Evolutionary conservation across 208 protist species (phyloP).

Genomic region (Borovskyia barvae): DNA sequence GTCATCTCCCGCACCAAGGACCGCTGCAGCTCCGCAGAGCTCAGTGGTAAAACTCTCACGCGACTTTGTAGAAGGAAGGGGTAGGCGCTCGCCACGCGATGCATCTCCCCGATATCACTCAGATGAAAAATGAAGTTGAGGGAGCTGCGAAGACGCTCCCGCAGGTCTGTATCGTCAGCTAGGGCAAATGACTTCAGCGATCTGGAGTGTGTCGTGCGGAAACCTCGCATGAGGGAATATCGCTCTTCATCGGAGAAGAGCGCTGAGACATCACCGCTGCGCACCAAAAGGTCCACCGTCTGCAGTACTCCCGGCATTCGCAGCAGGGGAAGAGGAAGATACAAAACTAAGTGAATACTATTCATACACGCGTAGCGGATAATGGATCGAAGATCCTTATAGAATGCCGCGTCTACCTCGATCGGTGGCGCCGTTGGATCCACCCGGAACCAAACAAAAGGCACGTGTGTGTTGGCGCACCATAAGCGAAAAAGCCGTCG

Average conservation of each 20-base stretch:
- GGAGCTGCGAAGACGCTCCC: slow-evolving; percentile 48
- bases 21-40: slow-evolving; percentile 15
- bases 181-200: slow-evolving; percentile 32
- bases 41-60: slow-evolving; percentile 31
- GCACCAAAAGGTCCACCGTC: slow-evolving; percentile 54
- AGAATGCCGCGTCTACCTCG: slow-evolving; percentile 35
- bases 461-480: slow-evolving; percentile 39
- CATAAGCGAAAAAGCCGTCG: slow-evolving; percentile 57
- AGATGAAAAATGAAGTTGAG: slow-evolving; percentile 65
- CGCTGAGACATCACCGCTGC: slow-evolving; percentile 58
- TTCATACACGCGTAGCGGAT: slow-evolving; percentile 45
- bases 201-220: slow-evolving; percentile 11
- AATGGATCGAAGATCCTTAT: slow-evolving; percentile 46
- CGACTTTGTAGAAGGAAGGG: slow-evolving; percentile 31
- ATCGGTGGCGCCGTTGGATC: slow-evolving; percentile 6
- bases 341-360: slow-evolving; percentile 50
- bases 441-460: slow-evolving; percentile 50
- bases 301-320: slow-evolving; percentile 38
- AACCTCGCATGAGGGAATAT: slow-evolving; percentile 36
- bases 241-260: slow-evolving; percentile 73
- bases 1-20: slow-evolving; percentile 44
- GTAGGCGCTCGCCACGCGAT: slow-evolving; percentile 29
- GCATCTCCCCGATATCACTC: slow-evolving; percentile 28
- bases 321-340: slow-evolving; percentile 58
- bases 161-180: slow-evolving; percentile 48